phyloP scores from a whole-genome alignment of 495 filamentous ascomycete species.

The Polyplosphaeria fusca region DNA sequence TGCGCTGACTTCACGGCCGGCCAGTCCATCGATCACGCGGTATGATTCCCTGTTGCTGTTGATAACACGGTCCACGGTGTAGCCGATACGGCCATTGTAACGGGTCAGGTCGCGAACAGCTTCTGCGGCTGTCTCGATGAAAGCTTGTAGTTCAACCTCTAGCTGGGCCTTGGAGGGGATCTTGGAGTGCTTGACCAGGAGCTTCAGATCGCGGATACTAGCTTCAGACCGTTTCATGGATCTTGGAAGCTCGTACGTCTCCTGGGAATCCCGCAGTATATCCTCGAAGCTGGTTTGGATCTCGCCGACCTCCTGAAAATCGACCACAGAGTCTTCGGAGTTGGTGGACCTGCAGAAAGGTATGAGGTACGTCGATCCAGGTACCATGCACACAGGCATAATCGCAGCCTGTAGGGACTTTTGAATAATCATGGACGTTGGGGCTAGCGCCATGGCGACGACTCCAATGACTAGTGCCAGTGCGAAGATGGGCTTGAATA shows the following conservation, averaged over 20 bases:
- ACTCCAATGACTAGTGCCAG: slow-evolving; percentile 53
- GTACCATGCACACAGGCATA: slow-evolving; percentile 63
- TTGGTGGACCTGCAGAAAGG: slow-evolving; percentile 51
- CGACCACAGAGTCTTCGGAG: slow-evolving; percentile 38
- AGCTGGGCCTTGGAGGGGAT: slow-evolving; percentile 56
- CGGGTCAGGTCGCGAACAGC: slow-evolving; percentile 57
- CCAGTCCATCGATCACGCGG: slow-evolving; percentile 48
- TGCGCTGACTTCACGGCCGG: slow-evolving; percentile 38
- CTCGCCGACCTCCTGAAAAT: slow-evolving; percentile 65
- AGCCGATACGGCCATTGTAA: slow-evolving; percentile 66
- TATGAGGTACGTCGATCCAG: slow-evolving; percentile 56
- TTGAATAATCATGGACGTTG: slow-evolving; percentile 51
- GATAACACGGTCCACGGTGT: slow-evolving; percentile 67
- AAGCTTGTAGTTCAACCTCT: slow-evolving; percentile 63
- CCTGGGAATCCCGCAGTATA: slow-evolving; percentile 58
- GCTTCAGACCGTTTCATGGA: slow-evolving; percentile 70
- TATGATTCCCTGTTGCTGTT: slow-evolving; percentile 65
- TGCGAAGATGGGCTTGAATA: slow-evolving; percentile 55
- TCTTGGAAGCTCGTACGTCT: slow-evolving; percentile 58
- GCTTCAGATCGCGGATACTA: slow-evolving; percentile 68
- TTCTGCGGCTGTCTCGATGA: slow-evolving; percentile 58
- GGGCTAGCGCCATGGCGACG: slow-evolving; percentile 47
- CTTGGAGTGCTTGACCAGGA: slow-evolving; percentile 56
- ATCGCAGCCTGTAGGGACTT: slow-evolving; percentile 49
- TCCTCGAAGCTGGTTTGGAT: slow-evolving; percentile 65